A percentile compares a stretch with the other conserved stretches of the same genome.
These are phyloP conservation scores for Collybiopsis confluens DNA, from an alignment of 768 basidiomycete genomes.

Conservation along the genomic window DNA sequence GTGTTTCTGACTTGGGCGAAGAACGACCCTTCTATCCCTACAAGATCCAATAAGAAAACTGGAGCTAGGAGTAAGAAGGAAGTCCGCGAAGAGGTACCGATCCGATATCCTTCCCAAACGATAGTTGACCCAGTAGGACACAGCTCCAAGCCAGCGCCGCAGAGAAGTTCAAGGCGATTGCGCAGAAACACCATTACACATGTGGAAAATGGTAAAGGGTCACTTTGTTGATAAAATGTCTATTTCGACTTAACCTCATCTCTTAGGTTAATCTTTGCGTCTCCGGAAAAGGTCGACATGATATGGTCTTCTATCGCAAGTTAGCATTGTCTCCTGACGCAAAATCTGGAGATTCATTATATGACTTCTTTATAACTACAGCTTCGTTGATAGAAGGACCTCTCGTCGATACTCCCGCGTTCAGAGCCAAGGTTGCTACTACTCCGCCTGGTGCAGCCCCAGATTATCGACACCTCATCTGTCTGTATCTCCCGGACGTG, in stretches of 20 bases:
- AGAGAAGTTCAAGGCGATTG: conserved; percentile 54
- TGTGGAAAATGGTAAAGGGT: conserved; percentile 63
- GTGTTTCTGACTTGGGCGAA: conserved; percentile 18
- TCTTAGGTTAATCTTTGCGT: conserved; percentile 62
- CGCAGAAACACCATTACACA: conserved; percentile 48
- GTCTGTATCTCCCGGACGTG: conserved; percentile 68
- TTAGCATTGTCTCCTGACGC: conserved; percentile 23
- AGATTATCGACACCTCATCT: conserved; percentile 61
- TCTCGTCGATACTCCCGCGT: conserved; percentile 53
- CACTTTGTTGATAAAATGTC: conserved; percentile 3
- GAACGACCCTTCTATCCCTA: conserved; percentile 64
- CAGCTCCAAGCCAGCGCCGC: conserved; percentile 60
- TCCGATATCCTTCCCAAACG: not conserved
- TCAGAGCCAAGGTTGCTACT: conserved; percentile 63
- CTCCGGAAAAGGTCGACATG: conserved; percentile 55
- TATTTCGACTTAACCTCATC: not conserved
- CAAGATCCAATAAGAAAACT: conserved; percentile 66
- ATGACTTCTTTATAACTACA: conserved; percentile 17
- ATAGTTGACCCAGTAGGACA: too few species aligned
- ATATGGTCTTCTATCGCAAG: conserved; percentile 64
- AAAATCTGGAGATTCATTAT: not conserved
- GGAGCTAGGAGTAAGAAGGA: conserved; percentile 75
- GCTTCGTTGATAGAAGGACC: conserved; percentile 66
- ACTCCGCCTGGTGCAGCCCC: conserved; percentile 42
- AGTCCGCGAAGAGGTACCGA: conserved; percentile 57